These are phyloP conservation scores for Pseudogymnoascus sp. DNA, from an alignment of 2,329 filamentous ascomycete genomes.

Conservation along the genomic window DNA sequence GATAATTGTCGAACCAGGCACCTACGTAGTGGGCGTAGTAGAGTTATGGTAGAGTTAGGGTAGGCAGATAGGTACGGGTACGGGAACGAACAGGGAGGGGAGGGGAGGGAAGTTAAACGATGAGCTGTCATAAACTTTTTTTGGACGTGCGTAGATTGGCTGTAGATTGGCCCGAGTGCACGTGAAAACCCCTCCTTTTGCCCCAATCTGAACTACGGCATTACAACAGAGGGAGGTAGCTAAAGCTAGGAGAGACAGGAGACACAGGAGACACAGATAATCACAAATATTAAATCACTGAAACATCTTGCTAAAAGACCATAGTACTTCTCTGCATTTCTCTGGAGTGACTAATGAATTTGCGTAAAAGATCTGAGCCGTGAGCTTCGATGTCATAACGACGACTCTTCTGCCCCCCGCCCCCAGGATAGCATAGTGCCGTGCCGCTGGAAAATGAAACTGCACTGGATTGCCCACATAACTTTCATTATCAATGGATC, in stretches of 20 bases:
- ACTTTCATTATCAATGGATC: conserved; percentile 9
- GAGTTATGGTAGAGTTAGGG: not conserved
- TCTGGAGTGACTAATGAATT: conserved; percentile 8
- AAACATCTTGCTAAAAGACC: not conserved
- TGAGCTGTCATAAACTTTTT: conserved; percentile 8
- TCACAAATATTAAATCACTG: not conserved
- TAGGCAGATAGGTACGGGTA: conserved; percentile 5
- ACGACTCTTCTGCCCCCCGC: not conserved
- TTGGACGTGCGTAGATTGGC: not conserved
- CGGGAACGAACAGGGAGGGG: not conserved
- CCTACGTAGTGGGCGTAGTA: not conserved
- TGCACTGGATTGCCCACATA: conserved; percentile 2
- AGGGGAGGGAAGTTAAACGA: not conserved
- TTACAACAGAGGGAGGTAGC: not conserved
- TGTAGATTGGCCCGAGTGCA: not conserved
- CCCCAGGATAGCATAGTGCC: not conserved
- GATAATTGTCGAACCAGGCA: not conserved
- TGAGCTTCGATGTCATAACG: not conserved
- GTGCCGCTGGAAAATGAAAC: not conserved
- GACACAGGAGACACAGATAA: not conserved
- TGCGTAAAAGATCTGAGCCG: conserved; percentile 8
- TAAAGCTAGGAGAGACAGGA: not conserved
- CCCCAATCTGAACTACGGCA: not conserved
- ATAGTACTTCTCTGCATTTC: conserved; percentile 9
- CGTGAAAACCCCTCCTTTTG: conserved; percentile 9